A percentile compares a stretch with the other conserved stretches of the same genome.
These are phyloP conservation scores for Narthecium ossifragum DNA, from an alignment of 106 monocot species.

Conservation along the genomic window DNA sequence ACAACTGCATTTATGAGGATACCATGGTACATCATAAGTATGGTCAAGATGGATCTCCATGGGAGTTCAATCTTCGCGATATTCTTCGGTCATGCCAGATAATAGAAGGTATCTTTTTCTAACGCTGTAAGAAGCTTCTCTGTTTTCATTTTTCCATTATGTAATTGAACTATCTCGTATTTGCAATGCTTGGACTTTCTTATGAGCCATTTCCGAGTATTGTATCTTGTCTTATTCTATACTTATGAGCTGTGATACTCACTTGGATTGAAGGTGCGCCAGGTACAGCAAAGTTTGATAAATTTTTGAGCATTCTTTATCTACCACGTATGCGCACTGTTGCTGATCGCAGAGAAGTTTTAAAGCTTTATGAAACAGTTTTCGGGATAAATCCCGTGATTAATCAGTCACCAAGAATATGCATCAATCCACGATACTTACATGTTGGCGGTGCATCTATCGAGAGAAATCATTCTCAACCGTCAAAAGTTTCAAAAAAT, in stretches of 20 bases:
- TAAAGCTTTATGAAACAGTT: constrained; percentile 59
- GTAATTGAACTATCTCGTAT: neutral
- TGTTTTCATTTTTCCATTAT: neutral
- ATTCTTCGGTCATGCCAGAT: constrained; percentile 90
- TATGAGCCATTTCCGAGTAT: too few species aligned
- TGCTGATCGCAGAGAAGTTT: constrained; percentile 64
- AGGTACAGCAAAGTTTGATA: constrained; percentile 16
- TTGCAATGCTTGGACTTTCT: neutral
- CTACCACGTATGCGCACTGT: constrained; percentile 82
- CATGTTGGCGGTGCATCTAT: constrained; percentile 50
- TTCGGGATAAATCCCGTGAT: constrained; percentile 51
- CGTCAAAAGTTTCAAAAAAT: constrained; percentile 33
- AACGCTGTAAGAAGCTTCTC: neutral
- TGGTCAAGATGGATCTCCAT: constrained; percentile 91
- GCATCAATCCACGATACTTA: constrained; percentile 44
- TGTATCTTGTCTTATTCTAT: neutral
- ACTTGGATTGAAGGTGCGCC: constrained; percentile 38
- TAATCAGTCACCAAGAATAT: constrained; percentile 39
- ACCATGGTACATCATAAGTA: constrained; percentile 68
- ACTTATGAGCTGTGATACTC: too few species aligned
- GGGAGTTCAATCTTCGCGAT: constrained; percentile 99
- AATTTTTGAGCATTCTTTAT: constrained; percentile 73
- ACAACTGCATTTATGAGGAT: constrained; percentile 62
- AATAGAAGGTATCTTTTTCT: constrained; percentile 53
- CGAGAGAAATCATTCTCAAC: constrained; percentile 62